A percentile compares a stretch with the other conserved stretches of the same genome.
These are phyloP conservation scores for Saturnispora quitensis DNA, from an alignment of 805 yeast genomes.

Conservation along the genomic window DNA sequence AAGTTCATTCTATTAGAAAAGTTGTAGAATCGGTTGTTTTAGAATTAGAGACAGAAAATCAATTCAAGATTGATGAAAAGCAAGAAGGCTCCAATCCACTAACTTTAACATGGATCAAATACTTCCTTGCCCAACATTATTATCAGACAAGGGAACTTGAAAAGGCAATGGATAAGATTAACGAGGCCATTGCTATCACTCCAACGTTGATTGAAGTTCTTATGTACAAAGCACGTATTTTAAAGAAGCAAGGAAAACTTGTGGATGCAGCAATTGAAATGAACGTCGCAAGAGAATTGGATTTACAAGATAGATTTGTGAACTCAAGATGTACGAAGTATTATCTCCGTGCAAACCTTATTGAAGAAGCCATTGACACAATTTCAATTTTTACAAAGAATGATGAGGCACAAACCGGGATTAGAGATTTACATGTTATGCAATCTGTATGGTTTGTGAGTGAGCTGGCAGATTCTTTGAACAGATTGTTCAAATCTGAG, in stretches of 20 bases:
- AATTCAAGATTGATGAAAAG: slow-evolving; percentile 3
- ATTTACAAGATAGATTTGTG: slow-evolving; percentile 84
- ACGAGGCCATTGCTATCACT: slow-evolving; percentile 57
- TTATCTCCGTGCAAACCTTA: slow-evolving; percentile 60
- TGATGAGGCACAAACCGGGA: slow-evolving; percentile 73
- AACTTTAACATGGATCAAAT: slow-evolving; percentile 56
- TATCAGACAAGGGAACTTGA: slow-evolving; percentile 44
- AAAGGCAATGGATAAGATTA: slow-evolving; percentile 48
- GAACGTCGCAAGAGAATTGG: slow-evolving; percentile 64
- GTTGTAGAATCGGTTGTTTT: slow-evolving; percentile 46
- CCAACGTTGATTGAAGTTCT: slow-evolving; percentile 82
- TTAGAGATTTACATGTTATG: slow-evolving; percentile 77
- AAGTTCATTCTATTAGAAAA: slow-evolving; percentile 30
- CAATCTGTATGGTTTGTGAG: slow-evolving; percentile 86
- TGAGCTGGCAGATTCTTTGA: slow-evolving; percentile 79
- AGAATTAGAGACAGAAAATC: slow-evolving; percentile 31
- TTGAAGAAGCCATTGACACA: slow-evolving; percentile 64
- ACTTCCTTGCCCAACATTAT: slow-evolving; percentile 73
- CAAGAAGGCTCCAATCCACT: slow-evolving; percentile 31
- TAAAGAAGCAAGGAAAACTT: slow-evolving; percentile 60
- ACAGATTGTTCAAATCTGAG: slow-evolving; percentile 41
- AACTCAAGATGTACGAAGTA: slow-evolving; percentile 85
- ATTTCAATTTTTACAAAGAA: slow-evolving; percentile 80
- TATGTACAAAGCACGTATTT: slow-evolving; percentile 69
- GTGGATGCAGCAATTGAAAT: slow-evolving; percentile 54